Evolutionary conservation across 495 filamentous ascomycete genomes (phyloP), one percentile per base, ranked within the genome.

Genomic region (Pyronema omphalodes): DNA sequence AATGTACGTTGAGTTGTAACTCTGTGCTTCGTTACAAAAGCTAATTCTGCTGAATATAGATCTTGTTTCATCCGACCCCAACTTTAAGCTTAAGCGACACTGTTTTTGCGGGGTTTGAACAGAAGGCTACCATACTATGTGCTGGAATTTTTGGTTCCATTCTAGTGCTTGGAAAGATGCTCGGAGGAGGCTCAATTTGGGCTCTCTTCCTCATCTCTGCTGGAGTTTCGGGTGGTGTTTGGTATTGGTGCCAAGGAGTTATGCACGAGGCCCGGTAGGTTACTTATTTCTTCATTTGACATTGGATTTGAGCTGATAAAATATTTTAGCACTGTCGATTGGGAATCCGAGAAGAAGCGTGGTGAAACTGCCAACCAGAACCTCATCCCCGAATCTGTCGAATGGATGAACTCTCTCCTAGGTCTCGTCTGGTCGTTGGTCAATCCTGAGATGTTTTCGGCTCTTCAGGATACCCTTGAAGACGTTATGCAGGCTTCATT

Each of bases 401-500:
- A 87, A 69, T 95, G 89, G 89, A 79, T 96, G 77, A 95, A 96
- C 64, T 86, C 79, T 0, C 75, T 91, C 37, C 64, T 96, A 11
- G 75, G 75, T 0, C 73, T 93, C 45, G 71, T 88, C 9, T 96
- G 89, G 88, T 84, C 85, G 2, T 69, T 94, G 1, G 77, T 94
- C 53, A 88, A 95, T 59, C 89, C 89, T 0, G 89, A 94, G 1
- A 93, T 96, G 87, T 84, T 96, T 60, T 71, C 74, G 7, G 76
- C 77, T 0, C 70, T 75, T 18, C 73, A 73, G 15, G 80, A 85
- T 64, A 79, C 78, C 0, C 76, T 88, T 9, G 85, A 88, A 67
- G 89, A 96, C 63, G 84, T 96, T 47, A 95, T 96, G 89, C 86
- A 93, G 70, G 89, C 87, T 18, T 93, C 85, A 7, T 81, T 93